A percentile compares a stretch with the other conserved stretches of the same genome.
These are phyloP conservation scores for Neurospora sp. DNA, from an alignment of 495 filamentous ascomycete genomes.

Conservation along the genomic window DNA sequence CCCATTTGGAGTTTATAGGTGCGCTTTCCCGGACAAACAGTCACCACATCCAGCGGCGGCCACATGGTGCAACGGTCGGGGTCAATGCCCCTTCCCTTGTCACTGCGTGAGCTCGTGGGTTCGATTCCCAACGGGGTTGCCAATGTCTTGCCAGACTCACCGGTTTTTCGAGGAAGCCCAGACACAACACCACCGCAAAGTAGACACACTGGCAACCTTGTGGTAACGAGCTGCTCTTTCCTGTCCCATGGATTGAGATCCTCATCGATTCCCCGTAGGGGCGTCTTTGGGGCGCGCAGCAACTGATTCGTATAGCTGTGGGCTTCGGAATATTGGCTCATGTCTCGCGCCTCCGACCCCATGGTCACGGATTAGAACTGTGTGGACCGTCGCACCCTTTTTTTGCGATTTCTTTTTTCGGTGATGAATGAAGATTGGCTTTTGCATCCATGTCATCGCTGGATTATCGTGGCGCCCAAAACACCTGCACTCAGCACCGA, in stretches of 20 bases:
- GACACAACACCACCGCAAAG: neutral
- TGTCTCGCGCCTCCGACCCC: neutral
- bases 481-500: neutral
- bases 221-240: neutral
- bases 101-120: neutral
- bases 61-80: neutral
- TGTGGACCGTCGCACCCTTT: neutral
- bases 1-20: neutral
- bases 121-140: neutral
- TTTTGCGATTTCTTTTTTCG: neutral
- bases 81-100: neutral
- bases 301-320: neutral
- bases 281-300: neutral
- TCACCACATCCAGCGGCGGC: neutral
- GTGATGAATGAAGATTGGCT: neutral
- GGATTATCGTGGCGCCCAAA: neutral
- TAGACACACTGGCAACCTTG: neutral
- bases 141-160: neutral
- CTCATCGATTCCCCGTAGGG: neutral
- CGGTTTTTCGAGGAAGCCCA: neutral
- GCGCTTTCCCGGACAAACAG: neutral
- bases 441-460: neutral
- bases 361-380: neutral
- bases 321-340: neutral
- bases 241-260: neutral